Percentiles rank a stretch among this genome's conserved stretches.
phyloP scores from a whole-genome alignment of 495 filamentous ascomycete species.

The Neurospora sp. region DNA sequence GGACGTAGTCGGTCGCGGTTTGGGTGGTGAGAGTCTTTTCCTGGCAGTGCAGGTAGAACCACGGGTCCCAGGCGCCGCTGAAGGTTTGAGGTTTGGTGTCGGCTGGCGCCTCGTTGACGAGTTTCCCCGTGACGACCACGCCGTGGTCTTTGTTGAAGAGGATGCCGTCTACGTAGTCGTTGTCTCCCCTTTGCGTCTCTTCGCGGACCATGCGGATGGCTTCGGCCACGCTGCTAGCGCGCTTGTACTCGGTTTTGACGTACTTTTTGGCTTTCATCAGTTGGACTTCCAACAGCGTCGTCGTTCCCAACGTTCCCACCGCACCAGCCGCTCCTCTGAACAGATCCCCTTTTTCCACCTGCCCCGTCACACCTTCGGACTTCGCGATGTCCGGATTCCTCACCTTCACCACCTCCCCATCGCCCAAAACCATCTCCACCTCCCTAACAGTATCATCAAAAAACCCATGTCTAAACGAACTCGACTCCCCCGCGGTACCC shows the following conservation, averaged over 20 bases:
- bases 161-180: slow-evolving; percentile 39
- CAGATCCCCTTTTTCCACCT: slow-evolving; percentile 32
- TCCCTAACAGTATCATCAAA: slow-evolving; percentile 45
- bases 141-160: slow-evolving; percentile 42
- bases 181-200: slow-evolving; percentile 16
- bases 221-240: slow-evolving; percentile 32
- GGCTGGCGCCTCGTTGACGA: no score
- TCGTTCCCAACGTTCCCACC: slow-evolving; percentile 47
- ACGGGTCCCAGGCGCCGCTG: slow-evolving; percentile 38
- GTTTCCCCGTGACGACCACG: slow-evolving; percentile 41
- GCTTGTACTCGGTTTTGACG: slow-evolving; percentile 47
- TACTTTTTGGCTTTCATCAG: slow-evolving; percentile 44
- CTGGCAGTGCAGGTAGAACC: slow-evolving; percentile 44
- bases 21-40: slow-evolving; percentile 4
- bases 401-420: slow-evolving; percentile 37
- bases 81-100: slow-evolving; percentile 32
- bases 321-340: slow-evolving; percentile 48
- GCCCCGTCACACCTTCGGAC: slow-evolving; percentile 4
- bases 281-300: slow-evolving; percentile 44
- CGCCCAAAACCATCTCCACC: slow-evolving; percentile 52
- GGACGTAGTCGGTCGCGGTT: slow-evolving; percentile 35
- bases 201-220: slow-evolving; percentile 26
- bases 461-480: slow-evolving; percentile 48
- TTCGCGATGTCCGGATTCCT: background rate
- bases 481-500: slow-evolving; percentile 49